Conservation (phyloP, 169 alveolate genomes). For the Eimeria praecox region DNA sequence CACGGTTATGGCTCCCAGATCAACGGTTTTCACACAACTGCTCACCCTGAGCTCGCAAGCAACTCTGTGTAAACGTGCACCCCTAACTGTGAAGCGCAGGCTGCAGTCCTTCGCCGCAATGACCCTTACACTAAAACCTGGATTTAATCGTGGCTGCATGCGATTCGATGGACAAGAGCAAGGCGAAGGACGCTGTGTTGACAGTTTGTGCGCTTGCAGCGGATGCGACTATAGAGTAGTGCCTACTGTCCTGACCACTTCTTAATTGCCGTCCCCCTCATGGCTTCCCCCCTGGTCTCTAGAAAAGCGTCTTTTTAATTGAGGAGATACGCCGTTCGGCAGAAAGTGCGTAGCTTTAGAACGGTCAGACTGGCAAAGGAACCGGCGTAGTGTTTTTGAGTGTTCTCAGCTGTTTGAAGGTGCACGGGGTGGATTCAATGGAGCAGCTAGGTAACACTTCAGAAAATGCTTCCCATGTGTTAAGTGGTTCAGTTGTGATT, state of each 20-base stretch:
- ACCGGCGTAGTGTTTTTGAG: not conserved
- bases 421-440: not conserved
- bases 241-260: not conserved
- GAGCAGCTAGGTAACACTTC: not conserved
- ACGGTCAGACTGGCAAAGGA: not conserved
- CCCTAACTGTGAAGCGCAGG: not conserved
- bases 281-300: too few relatives aligned
- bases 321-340: not conserved
- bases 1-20: too few relatives aligned
- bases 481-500: not conserved
- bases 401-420: not conserved
- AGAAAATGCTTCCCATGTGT: not conserved
- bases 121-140: not conserved
- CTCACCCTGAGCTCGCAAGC: not conserved
- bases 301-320: not conserved
- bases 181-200: not conserved
- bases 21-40: not conserved
- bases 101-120: not conserved
- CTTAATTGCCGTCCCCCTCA: not conserved
- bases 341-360: not conserved
- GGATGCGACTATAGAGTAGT: not conserved
- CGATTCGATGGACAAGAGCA: not conserved
- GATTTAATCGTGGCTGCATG: not conserved
- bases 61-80: not conserved
- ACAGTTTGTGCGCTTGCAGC: not conserved